Base-by-base conservation (phyloP, 352 stramenopile genomes). In the Phytophthora cryptogea region DNA sequence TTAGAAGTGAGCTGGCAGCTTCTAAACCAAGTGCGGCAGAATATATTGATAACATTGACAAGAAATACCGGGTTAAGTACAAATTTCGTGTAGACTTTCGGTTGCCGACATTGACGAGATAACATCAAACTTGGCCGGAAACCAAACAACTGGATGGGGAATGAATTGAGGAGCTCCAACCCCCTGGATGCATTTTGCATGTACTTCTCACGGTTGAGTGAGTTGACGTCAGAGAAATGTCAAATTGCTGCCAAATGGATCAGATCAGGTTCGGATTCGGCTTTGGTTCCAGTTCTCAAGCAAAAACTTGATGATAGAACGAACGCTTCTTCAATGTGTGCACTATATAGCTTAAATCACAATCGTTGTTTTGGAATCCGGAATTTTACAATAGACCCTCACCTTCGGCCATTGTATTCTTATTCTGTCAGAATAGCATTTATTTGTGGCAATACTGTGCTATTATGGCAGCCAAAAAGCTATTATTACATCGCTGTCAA, bases 31-130 rank as follows among this genome's bases (percentile, higher is more conserved):
- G 5, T 28, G 46, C 53, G 2, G 60, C 33, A 4, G 27, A 27
- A 6, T 63, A 55, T 8, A 11, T 63, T 8, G 16, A 59, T 13
- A 13, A 11, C 1, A 20, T 55, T 9, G 41, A 68, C 5, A 5
- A 43, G 6, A 23, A 59, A 4, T 33, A 63, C 28, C 59, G 60
- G 47, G 45, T 11, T 11, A 35, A 35, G 31, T 11, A 13, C 39
- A 6, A 66, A 66, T 26, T 43, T 56, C 13, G 56, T 36, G 56
- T 3, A 23, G 20, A 3, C 2, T 66, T 9, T 16, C 13, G 8
- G 40, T 51, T 32, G 35, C 17, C 20, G n/a, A 16, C 40, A 33
- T 33, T 8, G 14, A 31, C 23, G 17, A 46, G 14, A 46, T 17
- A 3, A 46, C 40, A 2, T 46, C 8, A 6, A 46, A 46, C 32